Evolutionary conservation across 768 basidiomycete genomes (phyloP).

Genomic region (Agrocybe chaxingu): DNA sequence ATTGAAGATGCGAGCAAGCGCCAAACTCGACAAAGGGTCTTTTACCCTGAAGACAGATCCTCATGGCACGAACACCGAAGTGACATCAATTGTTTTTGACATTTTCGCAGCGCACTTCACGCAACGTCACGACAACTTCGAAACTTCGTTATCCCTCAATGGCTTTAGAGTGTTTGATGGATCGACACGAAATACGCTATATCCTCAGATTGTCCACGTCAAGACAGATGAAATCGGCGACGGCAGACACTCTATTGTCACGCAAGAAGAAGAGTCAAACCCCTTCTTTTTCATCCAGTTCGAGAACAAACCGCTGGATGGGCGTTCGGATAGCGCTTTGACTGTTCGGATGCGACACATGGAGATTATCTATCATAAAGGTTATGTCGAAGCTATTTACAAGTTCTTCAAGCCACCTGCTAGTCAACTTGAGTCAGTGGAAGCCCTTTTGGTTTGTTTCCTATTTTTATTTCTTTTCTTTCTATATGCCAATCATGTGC

Average conservation of each 20-base stretch:
- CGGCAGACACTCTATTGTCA: conserved; percentile 7
- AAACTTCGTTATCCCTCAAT: conserved; percentile 79
- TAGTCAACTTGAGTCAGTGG: conserved; percentile 93
- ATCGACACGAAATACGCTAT: conserved; percentile 74
- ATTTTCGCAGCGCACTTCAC: conserved; percentile 79
- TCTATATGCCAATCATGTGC: neutral
- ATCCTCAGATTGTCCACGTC: conserved; percentile 88
- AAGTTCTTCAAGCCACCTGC: conserved; percentile 92
- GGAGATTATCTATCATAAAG: conserved; percentile 95
- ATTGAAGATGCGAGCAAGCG: conserved; percentile 68
- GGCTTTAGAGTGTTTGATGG: conserved; percentile 89
- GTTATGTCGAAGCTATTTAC: conserved; percentile 89
- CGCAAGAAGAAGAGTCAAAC: conserved; percentile 17
- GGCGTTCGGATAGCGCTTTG: conserved; percentile 86
- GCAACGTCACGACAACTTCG: conserved; percentile 85
- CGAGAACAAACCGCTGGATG: conserved; percentile 89
- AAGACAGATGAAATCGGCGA: conserved; percentile 25
- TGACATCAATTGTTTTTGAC: conserved; percentile 87
- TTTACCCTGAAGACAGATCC: conserved; percentile 80
- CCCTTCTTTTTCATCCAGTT: conserved; percentile 87
- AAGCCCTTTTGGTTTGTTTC: conserved; percentile 75
- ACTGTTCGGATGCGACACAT: conserved; percentile 90
- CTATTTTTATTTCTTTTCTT: neutral
- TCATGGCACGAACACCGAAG: conserved; percentile 57
- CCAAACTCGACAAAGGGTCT: conserved; percentile 83